Conservation (phyloP, 139 green algal species). For the Chlamydomonas sp. region DNA sequence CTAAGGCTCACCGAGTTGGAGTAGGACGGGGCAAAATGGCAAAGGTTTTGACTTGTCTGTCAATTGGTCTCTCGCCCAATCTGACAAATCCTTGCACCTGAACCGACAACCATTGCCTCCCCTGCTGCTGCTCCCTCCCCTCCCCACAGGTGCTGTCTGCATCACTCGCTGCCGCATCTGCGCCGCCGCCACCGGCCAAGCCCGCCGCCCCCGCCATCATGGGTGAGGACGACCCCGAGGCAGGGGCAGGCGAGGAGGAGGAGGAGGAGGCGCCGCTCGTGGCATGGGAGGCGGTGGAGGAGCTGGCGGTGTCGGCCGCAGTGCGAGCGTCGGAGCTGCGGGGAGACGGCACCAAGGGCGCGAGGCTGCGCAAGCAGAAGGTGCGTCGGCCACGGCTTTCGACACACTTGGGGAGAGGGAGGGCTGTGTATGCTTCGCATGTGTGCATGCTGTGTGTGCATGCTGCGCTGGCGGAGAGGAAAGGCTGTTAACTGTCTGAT, state of each 20-base stretch:
- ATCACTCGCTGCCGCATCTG: background rate
- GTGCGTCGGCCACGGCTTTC: conserved; percentile 28
- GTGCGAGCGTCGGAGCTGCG: conserved; percentile 46
- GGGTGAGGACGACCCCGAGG: too few species aligned
- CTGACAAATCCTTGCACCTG: too few species aligned
- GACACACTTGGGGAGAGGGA: background rate
- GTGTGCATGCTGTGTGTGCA: too few species aligned
- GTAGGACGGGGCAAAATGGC: too few species aligned
- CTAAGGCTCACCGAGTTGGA: too few species aligned
- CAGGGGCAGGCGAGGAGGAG: background rate
- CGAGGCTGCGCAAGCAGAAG: conserved; percentile 82
- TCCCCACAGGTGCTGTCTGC: conserved; percentile 20
- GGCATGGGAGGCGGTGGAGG: conserved; percentile 32
- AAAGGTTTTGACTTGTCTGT: too few species aligned
- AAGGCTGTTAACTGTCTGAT: too few species aligned
- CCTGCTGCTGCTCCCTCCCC: too few species aligned
- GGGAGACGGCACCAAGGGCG: conserved; percentile 55
- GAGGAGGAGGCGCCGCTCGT: conserved; percentile 11
- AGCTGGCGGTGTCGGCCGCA: conserved; percentile 44
- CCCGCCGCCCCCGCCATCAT: too few species aligned
- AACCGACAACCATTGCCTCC: too few species aligned
- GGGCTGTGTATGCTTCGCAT: background rate
- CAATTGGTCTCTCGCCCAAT: too few species aligned
- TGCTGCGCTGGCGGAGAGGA: too few species aligned
- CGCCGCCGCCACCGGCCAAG: background rate